A percentile compares a stretch with the other conserved stretches of the same genome.
Evolutionary conservation across 164 flowering plant genomes (phyloP).

Genomic region (Platanus orientalis): DNA sequence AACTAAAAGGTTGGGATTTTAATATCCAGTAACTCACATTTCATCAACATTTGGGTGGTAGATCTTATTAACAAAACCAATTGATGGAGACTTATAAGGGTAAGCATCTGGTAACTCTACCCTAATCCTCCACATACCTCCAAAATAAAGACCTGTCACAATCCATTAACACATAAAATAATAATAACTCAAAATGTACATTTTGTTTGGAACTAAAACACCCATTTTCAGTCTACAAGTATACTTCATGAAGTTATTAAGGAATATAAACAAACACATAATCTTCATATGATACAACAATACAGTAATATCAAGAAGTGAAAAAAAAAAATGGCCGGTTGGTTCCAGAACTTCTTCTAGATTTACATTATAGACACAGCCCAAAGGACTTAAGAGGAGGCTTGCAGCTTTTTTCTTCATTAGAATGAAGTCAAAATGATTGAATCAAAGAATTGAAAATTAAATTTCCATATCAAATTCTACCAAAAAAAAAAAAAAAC

Average conservation of each 20-base stretch:
- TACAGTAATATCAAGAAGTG: neutral
- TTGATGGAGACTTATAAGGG: conserved; percentile 76
- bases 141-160: conserved; percentile 58
- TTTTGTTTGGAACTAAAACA: no score
- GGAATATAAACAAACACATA: neutral
- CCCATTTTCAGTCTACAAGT: neutral
- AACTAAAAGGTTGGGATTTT: neutral
- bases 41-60: conserved; percentile 46
- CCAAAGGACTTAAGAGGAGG: neutral
- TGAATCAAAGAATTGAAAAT: neutral
- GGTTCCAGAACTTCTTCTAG: no score
- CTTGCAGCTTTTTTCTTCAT: neutral
- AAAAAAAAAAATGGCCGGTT: neutral
- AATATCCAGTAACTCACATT: conserved; percentile 41
- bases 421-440: neutral
- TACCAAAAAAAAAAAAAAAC: neutral
- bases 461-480: neutral
- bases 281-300: no score
- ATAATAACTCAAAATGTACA: no score
- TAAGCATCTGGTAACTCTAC: conserved; percentile 81
- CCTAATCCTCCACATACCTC: conserved; percentile 69
- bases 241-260: neutral
- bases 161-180: neutral
- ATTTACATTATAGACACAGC: neutral
- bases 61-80: conserved; percentile 57